Base-by-base conservation (phyloP, 805 yeast species). In the Torulaspora quercuum region DNA sequence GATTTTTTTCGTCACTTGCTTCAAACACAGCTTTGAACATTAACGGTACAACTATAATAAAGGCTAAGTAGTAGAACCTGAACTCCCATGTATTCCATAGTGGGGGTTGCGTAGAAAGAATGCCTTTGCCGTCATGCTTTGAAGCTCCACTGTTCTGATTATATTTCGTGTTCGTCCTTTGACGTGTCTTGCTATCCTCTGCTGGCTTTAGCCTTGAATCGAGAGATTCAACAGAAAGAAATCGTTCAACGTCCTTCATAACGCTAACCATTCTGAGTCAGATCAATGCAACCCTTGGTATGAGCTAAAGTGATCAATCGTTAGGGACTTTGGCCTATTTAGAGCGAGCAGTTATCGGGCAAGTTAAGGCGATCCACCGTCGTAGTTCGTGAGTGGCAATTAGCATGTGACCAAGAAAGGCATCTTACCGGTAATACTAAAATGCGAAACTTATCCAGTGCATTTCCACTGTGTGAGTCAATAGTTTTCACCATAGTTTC, bases 1-100 rank as follows among this genome's bases (percentile, higher is more conserved):
- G 80, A 51, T 84, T 86, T 2, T 77, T 65, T 46, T 79, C 81
- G 50, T 78, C 78, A 21, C 89, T 80, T 6, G 94, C 90, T 23
- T 76, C 81, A 73, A 83, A 73, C 2, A 92, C 95, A 0, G 92
- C 78, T 49, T 75, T 75, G 53, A 80, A 71, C 90, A 92, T 80
- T 55, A 80, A 57, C 5, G 97, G 97, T 3, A 90, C 86, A 3
- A 76, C 82, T 3, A 85, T 51, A 1, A 70, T 62, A 57, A 87
- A 84, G 4, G 75, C 74, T 12, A 76, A 44, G 33, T 73, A 64
- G 55, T 92, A 90, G 22, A 87, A 41, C 43, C 66, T 73, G 63
- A 84, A 90, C 61, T 92, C 97, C 13, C 64, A 45, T 0, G 95
- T 80, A 14, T 59, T 49, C 97, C 97, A 92, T 52, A 76, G 36